These are phyloP conservation scores for Aspergillus coremiiformis DNA, from an alignment of 495 filamentous ascomycete genomes.

Conservation along the genomic window DNA sequence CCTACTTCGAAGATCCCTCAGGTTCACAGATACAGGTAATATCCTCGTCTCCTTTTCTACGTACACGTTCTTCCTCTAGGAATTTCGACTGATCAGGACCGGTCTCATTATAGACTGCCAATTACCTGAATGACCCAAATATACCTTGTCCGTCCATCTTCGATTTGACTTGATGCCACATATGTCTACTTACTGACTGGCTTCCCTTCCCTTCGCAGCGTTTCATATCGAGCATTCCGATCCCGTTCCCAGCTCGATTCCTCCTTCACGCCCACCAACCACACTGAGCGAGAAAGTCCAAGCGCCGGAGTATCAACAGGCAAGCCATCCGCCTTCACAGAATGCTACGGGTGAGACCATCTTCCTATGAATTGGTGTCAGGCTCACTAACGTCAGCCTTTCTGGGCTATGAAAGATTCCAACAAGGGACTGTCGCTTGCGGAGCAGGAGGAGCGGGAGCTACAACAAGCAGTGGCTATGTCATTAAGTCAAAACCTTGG, in stretches of 20 bases:
- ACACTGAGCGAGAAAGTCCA: conserved; percentile 41
- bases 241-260: conserved; percentile 35
- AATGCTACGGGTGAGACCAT: conserved; percentile 17
- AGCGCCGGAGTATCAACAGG: conserved; percentile 5
- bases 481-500: conserved; percentile 39
- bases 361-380: not conserved
- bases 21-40: conserved; percentile 30
- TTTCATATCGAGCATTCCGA: conserved; percentile 53
- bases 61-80: not conserved
- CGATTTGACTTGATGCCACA: not conserved
- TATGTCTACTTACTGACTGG: conserved; percentile 4
- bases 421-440: conserved; percentile 39
- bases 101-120: conserved; percentile 9
- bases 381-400: conserved; percentile 4
- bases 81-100: conserved; percentile 10
- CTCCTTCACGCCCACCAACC: conserved; percentile 65
- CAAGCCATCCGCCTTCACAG: conserved; percentile 10
- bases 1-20: conserved; percentile 45
- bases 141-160: conserved; percentile 12
- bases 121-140: conserved; percentile 21
- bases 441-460: conserved; percentile 50
- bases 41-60: not conserved
- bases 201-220: conserved; percentile 27
- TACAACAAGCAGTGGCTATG: conserved; percentile 53
- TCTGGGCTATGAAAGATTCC: conserved; percentile 26